phyloP scores from a whole-genome alignment of 1,139 yeast genomes.

The Pichia kudriavzevii region DNA sequence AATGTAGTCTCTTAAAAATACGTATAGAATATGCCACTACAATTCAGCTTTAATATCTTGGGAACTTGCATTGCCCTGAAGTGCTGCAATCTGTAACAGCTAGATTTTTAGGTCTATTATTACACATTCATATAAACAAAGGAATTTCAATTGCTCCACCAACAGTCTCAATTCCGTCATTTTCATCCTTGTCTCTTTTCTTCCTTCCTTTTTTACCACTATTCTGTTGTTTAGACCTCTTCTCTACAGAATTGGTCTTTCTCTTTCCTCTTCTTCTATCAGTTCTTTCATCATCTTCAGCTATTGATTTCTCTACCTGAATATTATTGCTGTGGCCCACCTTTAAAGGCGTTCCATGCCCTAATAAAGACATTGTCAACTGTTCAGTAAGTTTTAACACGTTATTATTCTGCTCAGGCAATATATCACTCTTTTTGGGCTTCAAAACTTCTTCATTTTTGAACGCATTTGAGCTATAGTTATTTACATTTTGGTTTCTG shows the following conservation, averaged over 20 bases:
- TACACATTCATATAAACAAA: no score
- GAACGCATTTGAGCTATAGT: background rate
- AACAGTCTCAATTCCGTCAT: slow-evolving; percentile 27
- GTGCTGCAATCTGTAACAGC: no score
- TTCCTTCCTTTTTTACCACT: slow-evolving; percentile 9
- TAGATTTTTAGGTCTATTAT: no score
- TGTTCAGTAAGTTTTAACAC: slow-evolving; percentile 14
- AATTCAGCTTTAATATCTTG: no score
- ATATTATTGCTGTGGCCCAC: background rate
- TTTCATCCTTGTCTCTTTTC: slow-evolving; percentile 14
- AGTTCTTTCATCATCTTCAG: slow-evolving; percentile 5
- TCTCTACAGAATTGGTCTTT: slow-evolving; percentile 7
- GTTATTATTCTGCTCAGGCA: slow-evolving; percentile 8
- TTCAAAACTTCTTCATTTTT: background rate
- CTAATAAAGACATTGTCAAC: slow-evolving; percentile 17
- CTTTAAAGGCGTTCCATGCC: slow-evolving; percentile 14
- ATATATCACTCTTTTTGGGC: no score
- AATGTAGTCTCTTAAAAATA: no score
- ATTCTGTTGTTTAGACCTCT: slow-evolving; percentile 6
- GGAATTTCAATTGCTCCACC: slow-evolving; percentile 40
- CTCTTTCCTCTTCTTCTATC: slow-evolving; percentile 3
- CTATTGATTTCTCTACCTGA: slow-evolving; percentile 11
- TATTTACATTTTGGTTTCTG: background rate
- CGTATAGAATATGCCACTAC: no score
- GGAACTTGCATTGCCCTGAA: no score